A percentile compares a stretch with the other conserved stretches of the same genome.
These are phyloP conservation scores for Penicillium tannophilum DNA, from an alignment of 495 filamentous ascomycete genomes.

Conservation along the genomic window DNA sequence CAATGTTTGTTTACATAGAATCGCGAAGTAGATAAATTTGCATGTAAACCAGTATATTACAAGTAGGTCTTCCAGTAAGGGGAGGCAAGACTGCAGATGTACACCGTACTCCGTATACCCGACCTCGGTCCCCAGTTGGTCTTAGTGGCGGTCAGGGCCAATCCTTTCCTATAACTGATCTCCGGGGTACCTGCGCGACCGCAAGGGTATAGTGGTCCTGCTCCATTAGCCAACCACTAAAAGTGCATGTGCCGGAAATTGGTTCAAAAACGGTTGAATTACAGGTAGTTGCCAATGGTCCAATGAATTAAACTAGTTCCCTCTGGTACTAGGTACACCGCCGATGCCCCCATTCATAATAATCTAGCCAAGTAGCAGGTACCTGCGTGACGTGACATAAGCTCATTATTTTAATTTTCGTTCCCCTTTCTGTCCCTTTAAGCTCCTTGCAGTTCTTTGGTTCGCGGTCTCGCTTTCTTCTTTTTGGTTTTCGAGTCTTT, in stretches of 20 bases:
- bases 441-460: slow-evolving; percentile 6
- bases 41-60: not conserved
- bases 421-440: slow-evolving; percentile 16
- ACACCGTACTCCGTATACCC: slow-evolving; percentile 2
- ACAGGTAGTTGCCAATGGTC: not conserved
- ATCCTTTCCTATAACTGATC: slow-evolving; percentile 12
- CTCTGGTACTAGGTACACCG: slow-evolving; percentile 4
- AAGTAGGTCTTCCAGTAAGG: not conserved
- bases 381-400: slow-evolving; percentile 21
- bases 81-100: not conserved
- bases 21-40: not conserved
- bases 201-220: slow-evolving; percentile 11
- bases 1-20: slow-evolving; percentile 26
- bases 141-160: slow-evolving; percentile 4
- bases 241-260: slow-evolving; percentile 1
- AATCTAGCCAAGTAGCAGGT: slow-evolving; percentile 10
- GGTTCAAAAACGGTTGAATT: not conserved
- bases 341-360: not conserved
- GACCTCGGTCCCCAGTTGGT: slow-evolving; percentile 1
- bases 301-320: not conserved
- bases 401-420: slow-evolving; percentile 11
- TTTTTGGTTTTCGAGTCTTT: slow-evolving; percentile 2
- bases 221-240: not conserved
- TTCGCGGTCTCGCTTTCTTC: slow-evolving; percentile 5
- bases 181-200: slow-evolving; percentile 22